Conservation (phyloP, 768 basidiomycete species). For the Megacollybia marginata region DNA sequence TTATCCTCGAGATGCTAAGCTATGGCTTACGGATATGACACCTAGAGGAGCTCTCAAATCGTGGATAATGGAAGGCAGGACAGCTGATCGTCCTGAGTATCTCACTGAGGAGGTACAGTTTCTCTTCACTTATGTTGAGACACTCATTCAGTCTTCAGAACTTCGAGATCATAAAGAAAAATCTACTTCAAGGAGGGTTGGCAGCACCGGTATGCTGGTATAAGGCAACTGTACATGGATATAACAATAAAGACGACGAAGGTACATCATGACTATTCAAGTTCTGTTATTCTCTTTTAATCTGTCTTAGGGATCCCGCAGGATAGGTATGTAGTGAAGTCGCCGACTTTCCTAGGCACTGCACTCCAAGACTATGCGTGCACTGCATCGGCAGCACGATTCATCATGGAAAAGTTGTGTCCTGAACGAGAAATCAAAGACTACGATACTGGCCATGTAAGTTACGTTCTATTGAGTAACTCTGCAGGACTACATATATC, state of each 20-base stretch:
- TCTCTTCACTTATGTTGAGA: background rate
- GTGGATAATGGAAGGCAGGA: conserved; percentile 25
- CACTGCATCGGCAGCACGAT: no score
- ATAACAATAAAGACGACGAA: conserved; percentile 24
- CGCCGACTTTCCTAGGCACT: no score
- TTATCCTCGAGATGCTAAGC: conserved; percentile 24
- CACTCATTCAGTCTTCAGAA: conserved; percentile 14
- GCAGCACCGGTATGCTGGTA: conserved; percentile 27
- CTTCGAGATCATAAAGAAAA: conserved; percentile 7
- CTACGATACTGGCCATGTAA: background rate
- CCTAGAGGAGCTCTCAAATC: conserved; percentile 27
- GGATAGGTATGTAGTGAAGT: no score
- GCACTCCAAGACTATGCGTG: no score
- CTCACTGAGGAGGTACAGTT: conserved; percentile 21
- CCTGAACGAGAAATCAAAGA: background rate
- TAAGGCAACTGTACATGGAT: conserved; percentile 13
- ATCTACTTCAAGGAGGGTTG: conserved; percentile 21
- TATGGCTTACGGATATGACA: conserved; percentile 28
- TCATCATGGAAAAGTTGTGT: no score
- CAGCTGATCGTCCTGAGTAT: conserved; percentile 21
- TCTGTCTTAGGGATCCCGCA: no score
- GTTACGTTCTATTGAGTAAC: background rate
- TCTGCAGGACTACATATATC: background rate
- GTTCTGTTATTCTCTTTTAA: no score
- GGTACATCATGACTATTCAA: conserved; percentile 16